These are phyloP conservation scores for Porcisia deanei DNA, from an alignment of 208 protist genomes.

Conservation along the genomic window DNA sequence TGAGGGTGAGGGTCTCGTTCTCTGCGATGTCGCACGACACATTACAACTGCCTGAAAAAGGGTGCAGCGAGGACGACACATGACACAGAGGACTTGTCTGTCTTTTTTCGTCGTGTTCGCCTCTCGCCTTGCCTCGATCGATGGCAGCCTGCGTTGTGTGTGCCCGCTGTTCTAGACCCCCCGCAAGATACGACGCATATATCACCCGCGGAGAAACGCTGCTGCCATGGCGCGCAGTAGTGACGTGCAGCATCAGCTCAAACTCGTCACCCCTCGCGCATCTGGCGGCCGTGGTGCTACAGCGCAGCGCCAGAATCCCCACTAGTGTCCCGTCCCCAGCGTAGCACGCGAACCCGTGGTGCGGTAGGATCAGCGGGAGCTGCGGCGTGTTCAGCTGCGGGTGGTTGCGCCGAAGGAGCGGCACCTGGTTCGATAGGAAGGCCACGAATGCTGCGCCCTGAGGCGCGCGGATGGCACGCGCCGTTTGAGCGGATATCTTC, in stretches of 20 bases:
- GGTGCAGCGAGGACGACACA: constrained; percentile 4
- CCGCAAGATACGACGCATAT: constrained; percentile 38
- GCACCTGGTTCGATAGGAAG: constrained; percentile 66
- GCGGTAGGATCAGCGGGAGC: constrained; percentile 40
- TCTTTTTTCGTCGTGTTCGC: not conserved
- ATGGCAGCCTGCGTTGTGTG: not conserved
- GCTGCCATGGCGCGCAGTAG: constrained; percentile 16
- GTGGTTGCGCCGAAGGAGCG: constrained; percentile 71
- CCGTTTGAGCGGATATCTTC: constrained; percentile 17
- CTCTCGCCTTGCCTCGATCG: not conserved
- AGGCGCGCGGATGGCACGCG: constrained; percentile 34
- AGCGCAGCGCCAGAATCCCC: constrained; percentile 58
- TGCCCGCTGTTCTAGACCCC: constrained; percentile 21
- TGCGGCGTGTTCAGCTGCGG: constrained; percentile 4
- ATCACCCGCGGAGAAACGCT: constrained; percentile 17
- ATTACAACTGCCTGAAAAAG: not conserved
- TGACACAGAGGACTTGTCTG: constrained; percentile 7
- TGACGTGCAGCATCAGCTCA: constrained; percentile 20
- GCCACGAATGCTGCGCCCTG: constrained; percentile 38
- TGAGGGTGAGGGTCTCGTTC: constrained; percentile 33
- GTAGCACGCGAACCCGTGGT: constrained; percentile 82
- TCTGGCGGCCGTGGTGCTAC: constrained; percentile 25
- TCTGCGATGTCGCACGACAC: constrained; percentile 9
- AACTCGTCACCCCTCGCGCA: constrained; percentile 38
- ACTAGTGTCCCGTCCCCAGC: constrained; percentile 32